Evolutionary conservation across 352 stramenopile genomes (phyloP).

Genomic region (Globisporangium uncinulatum): DNA sequence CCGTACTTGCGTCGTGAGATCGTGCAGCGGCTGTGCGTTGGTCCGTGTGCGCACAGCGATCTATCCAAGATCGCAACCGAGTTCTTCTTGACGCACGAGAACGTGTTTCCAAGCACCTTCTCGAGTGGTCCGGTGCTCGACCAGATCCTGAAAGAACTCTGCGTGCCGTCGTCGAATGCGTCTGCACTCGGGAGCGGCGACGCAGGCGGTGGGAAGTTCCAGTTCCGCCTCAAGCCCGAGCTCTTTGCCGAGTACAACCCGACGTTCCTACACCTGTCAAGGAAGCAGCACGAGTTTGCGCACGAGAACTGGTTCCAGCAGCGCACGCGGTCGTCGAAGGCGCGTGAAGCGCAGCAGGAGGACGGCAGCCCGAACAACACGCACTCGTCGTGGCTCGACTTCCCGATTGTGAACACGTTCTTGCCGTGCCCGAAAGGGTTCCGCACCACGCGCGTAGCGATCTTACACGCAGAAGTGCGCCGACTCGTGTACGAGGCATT

Average conservation of each 20-base stretch:
- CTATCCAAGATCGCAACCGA: conserved; percentile 82
- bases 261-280: conserved; percentile 81
- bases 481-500: conserved; percentile 67
- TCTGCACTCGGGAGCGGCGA: conserved; percentile 22
- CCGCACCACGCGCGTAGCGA: conserved; percentile 41
- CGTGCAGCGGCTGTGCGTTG: conserved; percentile 75
- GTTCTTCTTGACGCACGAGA: conserved; percentile 74
- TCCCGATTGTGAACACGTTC: conserved; percentile 79
- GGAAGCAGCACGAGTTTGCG: conserved; percentile 83
- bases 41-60: conserved; percentile 76
- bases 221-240: conserved; percentile 79
- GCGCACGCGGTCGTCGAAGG: conserved; percentile 60
- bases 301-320: conserved; percentile 87
- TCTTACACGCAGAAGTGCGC: conserved; percentile 55
- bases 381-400: conserved; percentile 74
- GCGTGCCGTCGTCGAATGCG: conserved; percentile 22
- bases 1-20: conserved; percentile 73
- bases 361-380: conserved; percentile 52
- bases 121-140: conserved; percentile 62
- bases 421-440: conserved; percentile 63
- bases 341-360: conserved; percentile 57
- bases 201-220: conserved; percentile 49
- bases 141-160: conserved; percentile 77
- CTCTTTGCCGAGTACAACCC: conserved; percentile 82
- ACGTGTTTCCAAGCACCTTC: conserved; percentile 67